Conservation (phyloP, 1,139 yeast species). For the Protomyces lactucae-debilis region DNA sequence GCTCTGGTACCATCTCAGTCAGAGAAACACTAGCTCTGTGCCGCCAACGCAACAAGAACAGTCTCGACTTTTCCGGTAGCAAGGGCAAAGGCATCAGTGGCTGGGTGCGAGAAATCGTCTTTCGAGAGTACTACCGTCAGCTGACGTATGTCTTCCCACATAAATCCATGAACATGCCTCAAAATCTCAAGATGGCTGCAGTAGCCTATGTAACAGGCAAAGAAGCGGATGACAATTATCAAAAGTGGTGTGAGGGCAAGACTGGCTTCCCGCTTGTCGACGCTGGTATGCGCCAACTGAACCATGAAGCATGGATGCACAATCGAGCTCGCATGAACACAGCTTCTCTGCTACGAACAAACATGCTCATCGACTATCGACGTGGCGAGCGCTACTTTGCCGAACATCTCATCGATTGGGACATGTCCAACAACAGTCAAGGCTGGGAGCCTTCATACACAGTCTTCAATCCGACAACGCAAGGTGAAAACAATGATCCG, state of each 20-base stretch:
- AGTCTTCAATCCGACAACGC: conserved; percentile 52
- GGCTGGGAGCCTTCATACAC: conserved; percentile 60
- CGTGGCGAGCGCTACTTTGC: conserved; percentile 52
- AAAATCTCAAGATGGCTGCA: conserved; percentile 44
- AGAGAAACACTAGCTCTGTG: conserved; percentile 41
- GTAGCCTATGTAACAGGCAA: conserved; percentile 46
- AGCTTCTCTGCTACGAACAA: conserved; percentile 51
- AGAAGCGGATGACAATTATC: conserved; percentile 38
- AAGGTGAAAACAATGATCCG: conserved; percentile 49
- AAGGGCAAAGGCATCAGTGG: conserved; percentile 41
- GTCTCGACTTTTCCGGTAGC: conserved; percentile 37
- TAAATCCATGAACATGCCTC: conserved; percentile 49
- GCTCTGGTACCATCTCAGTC: conserved; percentile 48
- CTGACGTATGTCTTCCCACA: conserved; percentile 50
- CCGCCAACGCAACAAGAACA: conserved; percentile 38
- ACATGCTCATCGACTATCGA: conserved; percentile 53
- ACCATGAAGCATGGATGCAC: conserved; percentile 51
- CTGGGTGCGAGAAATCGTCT: conserved; percentile 53
- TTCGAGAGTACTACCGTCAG: conserved; percentile 56
- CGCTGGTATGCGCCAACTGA: conserved; percentile 53
- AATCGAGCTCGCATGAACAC: conserved; percentile 54
- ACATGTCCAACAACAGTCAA: conserved; percentile 52
- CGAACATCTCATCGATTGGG: conserved; percentile 50
- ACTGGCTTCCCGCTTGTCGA: conserved; percentile 57
- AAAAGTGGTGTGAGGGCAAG: conserved; percentile 50